Conservation (phyloP, 2,329 filamentous ascomycete species). For the Penicillium sp. region DNA sequence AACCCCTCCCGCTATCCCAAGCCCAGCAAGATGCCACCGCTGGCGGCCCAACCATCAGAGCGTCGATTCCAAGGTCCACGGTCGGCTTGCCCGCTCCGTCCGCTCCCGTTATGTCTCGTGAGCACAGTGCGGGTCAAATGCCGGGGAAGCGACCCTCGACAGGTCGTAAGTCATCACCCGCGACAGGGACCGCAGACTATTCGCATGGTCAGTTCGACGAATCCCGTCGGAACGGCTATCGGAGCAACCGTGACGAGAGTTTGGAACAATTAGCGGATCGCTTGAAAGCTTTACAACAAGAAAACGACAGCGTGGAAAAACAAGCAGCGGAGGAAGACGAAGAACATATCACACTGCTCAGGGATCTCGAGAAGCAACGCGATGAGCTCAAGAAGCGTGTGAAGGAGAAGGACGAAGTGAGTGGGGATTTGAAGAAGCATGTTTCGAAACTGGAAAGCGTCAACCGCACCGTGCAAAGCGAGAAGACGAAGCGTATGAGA, state of each 20-base stretch:
- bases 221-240: conserved; percentile 36
- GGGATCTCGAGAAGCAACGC: conserved; percentile 73
- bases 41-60: conserved; percentile 51
- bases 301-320: conserved; percentile 76
- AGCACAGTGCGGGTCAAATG: conserved; percentile 60
- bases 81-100: conserved; percentile 62
- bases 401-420: conserved; percentile 89
- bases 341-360: conserved; percentile 66
- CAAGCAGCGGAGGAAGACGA: conserved; percentile 69
- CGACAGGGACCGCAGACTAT: conserved; percentile 52
- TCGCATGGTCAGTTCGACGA: conserved; percentile 46
- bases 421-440: conserved; percentile 78
- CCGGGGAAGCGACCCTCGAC: conserved; percentile 65
- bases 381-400: conserved; percentile 75
- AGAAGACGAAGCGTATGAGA: conserved; percentile 74
- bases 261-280: conserved; percentile 78
- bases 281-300: conserved; percentile 76
- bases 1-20: conserved; percentile 50
- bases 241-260: conserved; percentile 64
- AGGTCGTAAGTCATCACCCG: conserved; percentile 76
- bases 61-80: conserved; percentile 55
- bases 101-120: conserved; percentile 64
- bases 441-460: conserved; percentile 77
- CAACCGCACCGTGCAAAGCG: conserved; percentile 78
- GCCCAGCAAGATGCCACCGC: conserved; percentile 38